Evolutionary conservation across 352 stramenopile genomes (phyloP).

Genomic region (Globisporangium paddicum): DNA sequence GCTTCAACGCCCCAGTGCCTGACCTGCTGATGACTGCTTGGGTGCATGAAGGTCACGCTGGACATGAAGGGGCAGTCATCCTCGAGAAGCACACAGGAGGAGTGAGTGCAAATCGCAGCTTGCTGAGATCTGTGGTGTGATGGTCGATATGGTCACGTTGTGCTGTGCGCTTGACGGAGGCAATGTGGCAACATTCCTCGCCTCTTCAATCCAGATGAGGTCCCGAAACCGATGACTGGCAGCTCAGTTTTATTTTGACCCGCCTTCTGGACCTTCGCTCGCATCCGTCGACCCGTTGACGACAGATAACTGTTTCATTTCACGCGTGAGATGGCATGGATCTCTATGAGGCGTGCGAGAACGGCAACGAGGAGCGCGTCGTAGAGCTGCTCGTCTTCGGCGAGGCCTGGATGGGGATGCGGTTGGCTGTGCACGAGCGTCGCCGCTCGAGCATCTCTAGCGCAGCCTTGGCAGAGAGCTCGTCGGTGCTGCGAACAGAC

Average conservation of each 20-base stretch:
- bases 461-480: conserved; percentile 9
- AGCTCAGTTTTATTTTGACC: not conserved
- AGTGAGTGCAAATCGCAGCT: too few species aligned
- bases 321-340: conserved; percentile 39
- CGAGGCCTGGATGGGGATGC: conserved; percentile 15
- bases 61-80: not conserved
- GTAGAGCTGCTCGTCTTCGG: conserved; percentile 64
- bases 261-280: not conserved
- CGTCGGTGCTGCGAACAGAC: not conserved
- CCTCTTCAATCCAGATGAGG: too few species aligned
- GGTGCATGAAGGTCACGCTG: not conserved
- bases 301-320: not conserved
- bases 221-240: too few species aligned
- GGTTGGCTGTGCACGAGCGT: not conserved
- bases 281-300: not conserved
- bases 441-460: not conserved
- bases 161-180: too few species aligned
- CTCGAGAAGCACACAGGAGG: not conserved
- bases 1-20: too few species aligned
- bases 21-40: not conserved
- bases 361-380: conserved; percentile 80
- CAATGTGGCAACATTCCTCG: too few species aligned
- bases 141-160: too few species aligned
- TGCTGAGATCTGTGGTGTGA: too few species aligned
- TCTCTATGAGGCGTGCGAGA: conserved; percentile 75